These are phyloP conservation scores for Ramularia collo-cygni DNA, from an alignment of 2,329 filamentous ascomycete genomes.

Conservation along the genomic window DNA sequence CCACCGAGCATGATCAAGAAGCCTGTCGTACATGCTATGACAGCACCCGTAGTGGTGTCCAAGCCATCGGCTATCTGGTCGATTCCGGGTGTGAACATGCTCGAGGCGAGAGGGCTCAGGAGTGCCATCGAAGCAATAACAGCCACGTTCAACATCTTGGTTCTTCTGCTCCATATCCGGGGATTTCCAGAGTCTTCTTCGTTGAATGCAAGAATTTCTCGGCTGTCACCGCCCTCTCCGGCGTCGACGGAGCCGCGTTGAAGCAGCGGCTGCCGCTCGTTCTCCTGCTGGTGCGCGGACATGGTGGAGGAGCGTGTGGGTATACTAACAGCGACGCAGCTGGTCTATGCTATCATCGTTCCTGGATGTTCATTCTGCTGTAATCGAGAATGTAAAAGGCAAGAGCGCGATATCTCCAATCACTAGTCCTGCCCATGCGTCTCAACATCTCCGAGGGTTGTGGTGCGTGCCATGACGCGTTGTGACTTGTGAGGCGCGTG, in stretches of 20 bases:
- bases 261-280: conserved; percentile 31
- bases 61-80: conserved; percentile 43
- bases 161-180: conserved; percentile 38
- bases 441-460: too few species aligned
- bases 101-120: conserved; percentile 41
- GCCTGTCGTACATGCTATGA: conserved; percentile 45
- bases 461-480: too few species aligned
- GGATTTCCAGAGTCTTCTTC: conserved; percentile 39
- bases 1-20: conserved; percentile 43
- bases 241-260: conserved; percentile 29
- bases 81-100: conserved; percentile 48
- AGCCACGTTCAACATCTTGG: conserved; percentile 44
- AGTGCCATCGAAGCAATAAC: conserved; percentile 47
- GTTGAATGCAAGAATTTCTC: conserved; percentile 27
- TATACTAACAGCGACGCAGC: too few species aligned
- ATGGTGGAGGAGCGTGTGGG: not conserved
- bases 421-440: too few species aligned
- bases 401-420: too few species aligned
- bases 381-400: too few species aligned
- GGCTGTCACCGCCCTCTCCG: conserved; percentile 29
- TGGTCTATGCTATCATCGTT: too few species aligned
- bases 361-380: too few species aligned
- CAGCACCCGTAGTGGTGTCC: conserved; percentile 34
- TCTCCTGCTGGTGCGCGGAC: not conserved
- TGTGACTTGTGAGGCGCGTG: too few species aligned